phyloP scores from a whole-genome alignment of 805 yeast species.

The Cyberlindnera subsufficiens region DNA sequence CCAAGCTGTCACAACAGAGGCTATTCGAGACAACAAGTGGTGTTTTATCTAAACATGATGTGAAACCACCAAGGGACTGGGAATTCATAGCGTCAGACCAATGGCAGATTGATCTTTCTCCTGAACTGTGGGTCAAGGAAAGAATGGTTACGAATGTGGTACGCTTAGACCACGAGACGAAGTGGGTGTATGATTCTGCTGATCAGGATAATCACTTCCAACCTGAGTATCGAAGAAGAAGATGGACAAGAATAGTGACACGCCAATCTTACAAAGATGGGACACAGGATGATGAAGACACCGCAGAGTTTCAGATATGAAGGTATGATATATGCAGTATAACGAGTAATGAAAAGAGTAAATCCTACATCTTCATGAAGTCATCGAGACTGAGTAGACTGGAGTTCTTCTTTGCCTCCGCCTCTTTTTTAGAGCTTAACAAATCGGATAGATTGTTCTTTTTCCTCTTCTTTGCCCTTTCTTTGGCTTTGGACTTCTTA shows the following conservation, averaged over 20 bases:
- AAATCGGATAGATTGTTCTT: conserved; percentile 36
- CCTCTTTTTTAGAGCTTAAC: conserved; percentile 36
- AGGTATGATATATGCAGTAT: too few relatives aligned
- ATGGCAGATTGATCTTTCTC: conserved; percentile 67
- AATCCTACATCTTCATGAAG: conserved; percentile 31
- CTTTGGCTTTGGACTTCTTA: conserved; percentile 24
- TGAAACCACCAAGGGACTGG: conserved; percentile 60
- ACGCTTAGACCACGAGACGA: conserved; percentile 63
- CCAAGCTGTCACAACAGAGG: conserved; percentile 40
- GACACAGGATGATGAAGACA: neutral
- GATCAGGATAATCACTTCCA: conserved; percentile 22
- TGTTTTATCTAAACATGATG: conserved; percentile 6
- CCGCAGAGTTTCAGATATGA: neutral
- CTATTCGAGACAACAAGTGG: neutral
- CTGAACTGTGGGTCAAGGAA: conserved; percentile 54
- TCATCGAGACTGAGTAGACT: conserved; percentile 42
- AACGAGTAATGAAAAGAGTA: neutral
- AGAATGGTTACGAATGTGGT: conserved; percentile 43
- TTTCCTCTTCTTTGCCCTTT: conserved; percentile 42
- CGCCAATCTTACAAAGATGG: conserved; percentile 18
- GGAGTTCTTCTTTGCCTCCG: conserved; percentile 26
- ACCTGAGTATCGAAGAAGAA: conserved; percentile 48
- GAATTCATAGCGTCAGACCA: conserved; percentile 35
- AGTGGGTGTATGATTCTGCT: conserved; percentile 75
- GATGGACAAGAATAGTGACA: conserved; percentile 50